Evolutionary conservation across 2,329 filamentous ascomycete species (phyloP), one percentile per base, ranked within the genome.

Genomic region (Hypoxylon sp.): DNA sequence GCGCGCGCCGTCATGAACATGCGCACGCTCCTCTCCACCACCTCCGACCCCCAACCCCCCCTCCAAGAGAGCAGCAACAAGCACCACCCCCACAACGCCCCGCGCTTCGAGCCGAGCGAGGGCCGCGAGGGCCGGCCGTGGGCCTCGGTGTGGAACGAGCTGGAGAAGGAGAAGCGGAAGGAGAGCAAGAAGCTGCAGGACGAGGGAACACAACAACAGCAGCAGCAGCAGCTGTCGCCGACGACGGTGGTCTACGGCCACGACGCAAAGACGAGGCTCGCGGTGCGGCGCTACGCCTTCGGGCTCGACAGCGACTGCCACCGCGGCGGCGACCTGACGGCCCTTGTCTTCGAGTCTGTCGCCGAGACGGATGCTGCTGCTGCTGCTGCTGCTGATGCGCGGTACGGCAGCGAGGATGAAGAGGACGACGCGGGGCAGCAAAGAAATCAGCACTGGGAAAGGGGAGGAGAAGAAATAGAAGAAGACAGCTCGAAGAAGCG

Each of bases 1-100:
- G 89, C 92, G 0, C 87, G 85, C 73, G 88, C 89, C 48, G 89
- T 90, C 35, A 97, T 97, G 92, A 95, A 92, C 71, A 96, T 99
- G 91, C 87, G 92, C 54, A 90, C 87, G 5, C 83, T 97, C 50
- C 33, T 61, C 7, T 20, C 26, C 15, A 13, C 45, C 10, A 15
- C 17, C 27, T 45, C 43, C 35, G 27, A 49, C 15, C 17, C 47
- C 8, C 13, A 31, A 15, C 20, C 24, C 0, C 41, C 31, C 6
- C 9, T 7, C n/a, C 31, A 17, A 6, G n/a, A n/a, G n/a, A n/a
- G n/a, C n/a, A n/a, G n/a, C n/a, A n/a, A n/a, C n/a, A 10, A 35
- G n/a, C 31, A 33, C 10, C n/a, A 5, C n/a, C 29, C 17, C 35
- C 23, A 7, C 21, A 24, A 13, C 29, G 7, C 13, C 26, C 11